Percentiles rank a stretch among this genome's conserved stretches.
phyloP scores from a whole-genome alignment of 2,329 filamentous ascomycete genomes.

The Fusarium graminum region DNA sequence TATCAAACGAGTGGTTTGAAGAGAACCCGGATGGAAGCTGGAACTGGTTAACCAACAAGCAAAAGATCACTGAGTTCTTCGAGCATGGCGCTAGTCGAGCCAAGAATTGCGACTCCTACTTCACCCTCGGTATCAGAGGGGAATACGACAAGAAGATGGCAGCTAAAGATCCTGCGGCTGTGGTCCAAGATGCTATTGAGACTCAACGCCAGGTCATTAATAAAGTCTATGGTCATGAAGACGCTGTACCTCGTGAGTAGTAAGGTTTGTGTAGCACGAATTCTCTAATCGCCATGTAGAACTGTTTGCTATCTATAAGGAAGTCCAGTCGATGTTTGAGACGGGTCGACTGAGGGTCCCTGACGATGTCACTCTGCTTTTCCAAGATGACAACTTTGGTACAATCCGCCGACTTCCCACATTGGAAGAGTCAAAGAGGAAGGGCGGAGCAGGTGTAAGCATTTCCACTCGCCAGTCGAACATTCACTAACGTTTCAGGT shows the following conservation, averaged over 20 bases:
- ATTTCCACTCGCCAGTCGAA: accelerated
- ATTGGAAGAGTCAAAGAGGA: slow-evolving; percentile 63
- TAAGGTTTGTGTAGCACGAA: accelerated
- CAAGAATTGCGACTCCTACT: slow-evolving; percentile 24
- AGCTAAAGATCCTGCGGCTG: slow-evolving; percentile 27
- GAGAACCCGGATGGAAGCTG: slow-evolving; percentile 30
- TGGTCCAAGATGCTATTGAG: slow-evolving; percentile 30
- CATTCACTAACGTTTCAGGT: slow-evolving; percentile 48
- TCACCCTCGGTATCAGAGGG: slow-evolving; percentile 34
- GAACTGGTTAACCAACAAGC: slow-evolving; percentile 35
- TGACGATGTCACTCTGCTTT: slow-evolving; percentile 72
- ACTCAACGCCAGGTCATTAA: slow-evolving; percentile 67
- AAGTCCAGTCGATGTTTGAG: slow-evolving; percentile 73
- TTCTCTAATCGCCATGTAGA: slow-evolving; percentile 53
- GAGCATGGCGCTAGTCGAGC: slow-evolving; percentile 26
- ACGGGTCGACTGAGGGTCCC: slow-evolving; percentile 67
- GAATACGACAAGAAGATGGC: slow-evolving; percentile 34
- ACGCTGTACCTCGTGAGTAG: slow-evolving; percentile 58
- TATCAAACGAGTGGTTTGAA: slow-evolving; percentile 36
- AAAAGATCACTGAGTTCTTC: slow-evolving; percentile 33
- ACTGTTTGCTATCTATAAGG: slow-evolving; percentile 75
- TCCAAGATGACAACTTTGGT: slow-evolving; percentile 73
- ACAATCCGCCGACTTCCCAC: slow-evolving; percentile 70
- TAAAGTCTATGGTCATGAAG: slow-evolving; percentile 61
- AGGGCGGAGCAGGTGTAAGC: slow-evolving; percentile 68